Evolutionary conservation across 164 flowering plant genomes (phyloP), one percentile per base, ranked within the genome.

Genomic region (Tetracentron sinense): DNA sequence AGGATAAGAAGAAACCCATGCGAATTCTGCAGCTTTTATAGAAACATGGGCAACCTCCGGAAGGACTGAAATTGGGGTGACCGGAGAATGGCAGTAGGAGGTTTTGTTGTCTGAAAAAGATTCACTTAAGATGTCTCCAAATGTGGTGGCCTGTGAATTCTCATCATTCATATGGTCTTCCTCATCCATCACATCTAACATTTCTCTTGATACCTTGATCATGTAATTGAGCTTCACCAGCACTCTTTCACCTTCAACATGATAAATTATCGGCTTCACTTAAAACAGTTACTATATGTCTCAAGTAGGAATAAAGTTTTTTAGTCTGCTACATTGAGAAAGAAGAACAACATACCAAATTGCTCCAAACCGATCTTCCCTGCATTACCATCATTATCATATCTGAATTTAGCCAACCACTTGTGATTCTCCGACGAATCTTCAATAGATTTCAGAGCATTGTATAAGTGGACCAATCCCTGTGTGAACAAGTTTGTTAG

Each of bases 51-150:
- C 56, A 3, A 64, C 15, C 49, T 78, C 77, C 5, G 89, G 81
- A 52, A 87, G 86, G 44, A 89, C 88, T 27, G 97, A 85, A 51
- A 88, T 89, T 58, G 97, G 96, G 26, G 91, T 91, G 12, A 29
- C 69, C 1, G 96, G 97, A 53, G 91, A 81, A 27, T 66, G 33
- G n/a, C 78, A 71, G 58, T 21, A 22, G 29, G 81, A 61, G 59
- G 56, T 54, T 57, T 60, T 74, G 60, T 25, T 68, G n/a, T 77
- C 79, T 27, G 79, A 69, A 60, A 61, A 69, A 8, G 79, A 77
- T 12, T 63, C 78, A 21, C n/a, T 53, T 7, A 69, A 61, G 42
- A 27, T 48, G 60, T 63, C 78, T 47, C 63, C 77, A 63, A 68
- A 72, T 14, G 69, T 47, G 31, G 59, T 67, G 31, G 42, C 56